phyloP scores from a whole-genome alignment of 352 stramenopile genomes.

The Pythium monospermum region DNA sequence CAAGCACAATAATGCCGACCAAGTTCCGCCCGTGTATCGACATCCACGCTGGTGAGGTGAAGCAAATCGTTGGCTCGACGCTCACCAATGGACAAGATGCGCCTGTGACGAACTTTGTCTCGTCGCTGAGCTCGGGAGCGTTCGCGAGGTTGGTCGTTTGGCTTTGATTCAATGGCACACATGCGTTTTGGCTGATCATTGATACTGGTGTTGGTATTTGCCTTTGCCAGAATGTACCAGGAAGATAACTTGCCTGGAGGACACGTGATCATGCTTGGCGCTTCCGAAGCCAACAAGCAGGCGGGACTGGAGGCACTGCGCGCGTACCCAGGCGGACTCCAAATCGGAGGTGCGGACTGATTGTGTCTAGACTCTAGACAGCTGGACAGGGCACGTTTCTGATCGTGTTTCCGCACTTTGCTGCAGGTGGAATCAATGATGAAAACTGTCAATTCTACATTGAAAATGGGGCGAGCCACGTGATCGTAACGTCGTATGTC shows the following conservation, averaged over 20 bases:
- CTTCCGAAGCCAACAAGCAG: slow-evolving; percentile 86
- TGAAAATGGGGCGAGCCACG: slow-evolving; percentile 93
- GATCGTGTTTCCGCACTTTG: background rate
- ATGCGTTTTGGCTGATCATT: background rate
- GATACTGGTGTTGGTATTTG: too few relatives aligned
- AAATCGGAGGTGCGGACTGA: slow-evolving; percentile 87
- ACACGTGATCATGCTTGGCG: slow-evolving; percentile 98
- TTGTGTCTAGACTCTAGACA: too few relatives aligned
- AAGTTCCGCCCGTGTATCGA: slow-evolving; percentile 98
- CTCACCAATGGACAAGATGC: slow-evolving; percentile 82
- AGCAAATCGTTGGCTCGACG: slow-evolving; percentile 98
- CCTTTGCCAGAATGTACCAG: slow-evolving; percentile 92
- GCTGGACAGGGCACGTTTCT: background rate
- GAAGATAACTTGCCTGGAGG: slow-evolving; percentile 87
- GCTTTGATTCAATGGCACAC: background rate
- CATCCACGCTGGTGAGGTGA: slow-evolving; percentile 96
- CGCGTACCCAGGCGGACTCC: slow-evolving; percentile 90
- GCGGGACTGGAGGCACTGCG: slow-evolving; percentile 82
- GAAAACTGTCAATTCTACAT: slow-evolving; percentile 94
- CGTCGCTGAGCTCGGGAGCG: slow-evolving; percentile 55
- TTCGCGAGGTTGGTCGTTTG: slow-evolving; percentile 56
- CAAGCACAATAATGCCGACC: slow-evolving; percentile 47
- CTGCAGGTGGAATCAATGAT: slow-evolving; percentile 84
- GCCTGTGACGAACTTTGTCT: slow-evolving; percentile 92
- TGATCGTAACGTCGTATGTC: slow-evolving; percentile 98